Evolutionary conservation across 352 stramenopile genomes (phyloP).

Genomic region (Globisporangium splendens): DNA sequence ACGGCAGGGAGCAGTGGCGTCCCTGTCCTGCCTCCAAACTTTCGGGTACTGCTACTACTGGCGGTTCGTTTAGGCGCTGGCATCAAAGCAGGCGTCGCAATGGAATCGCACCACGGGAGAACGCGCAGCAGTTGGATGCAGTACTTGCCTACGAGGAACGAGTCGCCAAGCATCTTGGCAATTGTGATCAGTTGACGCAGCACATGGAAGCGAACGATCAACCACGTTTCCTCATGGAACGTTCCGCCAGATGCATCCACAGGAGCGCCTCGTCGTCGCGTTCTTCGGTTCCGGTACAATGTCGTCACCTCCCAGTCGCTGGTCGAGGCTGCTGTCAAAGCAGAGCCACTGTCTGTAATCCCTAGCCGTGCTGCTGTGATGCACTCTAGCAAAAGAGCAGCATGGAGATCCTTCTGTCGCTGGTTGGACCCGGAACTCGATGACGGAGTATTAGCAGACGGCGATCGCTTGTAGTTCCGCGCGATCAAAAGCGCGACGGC

Average conservation of each 20-base stretch:
- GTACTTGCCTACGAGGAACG: slow-evolving; percentile 48
- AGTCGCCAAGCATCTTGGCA: slow-evolving; percentile 49
- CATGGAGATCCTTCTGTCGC: slow-evolving; percentile 47
- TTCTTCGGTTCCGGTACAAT: slow-evolving; percentile 26
- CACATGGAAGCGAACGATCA: slow-evolving; percentile 72
- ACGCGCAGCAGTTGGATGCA: slow-evolving; percentile 65
- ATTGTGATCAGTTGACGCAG: slow-evolving; percentile 71
- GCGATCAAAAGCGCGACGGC: slow-evolving; percentile 41
- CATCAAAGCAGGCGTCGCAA: slow-evolving; percentile 13
- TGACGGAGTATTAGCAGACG: slow-evolving; percentile 19
- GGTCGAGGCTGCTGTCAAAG: neutral
- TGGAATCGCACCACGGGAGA: slow-evolving; percentile 55
- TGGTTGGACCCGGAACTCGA: slow-evolving; percentile 15
- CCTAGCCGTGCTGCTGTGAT: slow-evolving; percentile 47
- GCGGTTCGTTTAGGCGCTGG: slow-evolving; percentile 1
- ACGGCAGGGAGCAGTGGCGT: slow-evolving; percentile 7
- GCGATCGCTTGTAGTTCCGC: slow-evolving; percentile 24
- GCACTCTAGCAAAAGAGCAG: slow-evolving; percentile 51
- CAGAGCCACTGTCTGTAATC: slow-evolving; percentile 22
- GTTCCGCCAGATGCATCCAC: slow-evolving; percentile 1
- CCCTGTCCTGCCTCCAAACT: slow-evolving; percentile 4
- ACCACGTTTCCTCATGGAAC: slow-evolving; percentile 51
- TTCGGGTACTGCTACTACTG: slow-evolving; percentile 4
- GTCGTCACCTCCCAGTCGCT: slow-evolving; percentile 47
- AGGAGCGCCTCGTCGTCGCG: slow-evolving; percentile 6